phyloP scores from a whole-genome alignment of 1,284 basidiomycete genomes.

The Polyporus tsugae region DNA sequence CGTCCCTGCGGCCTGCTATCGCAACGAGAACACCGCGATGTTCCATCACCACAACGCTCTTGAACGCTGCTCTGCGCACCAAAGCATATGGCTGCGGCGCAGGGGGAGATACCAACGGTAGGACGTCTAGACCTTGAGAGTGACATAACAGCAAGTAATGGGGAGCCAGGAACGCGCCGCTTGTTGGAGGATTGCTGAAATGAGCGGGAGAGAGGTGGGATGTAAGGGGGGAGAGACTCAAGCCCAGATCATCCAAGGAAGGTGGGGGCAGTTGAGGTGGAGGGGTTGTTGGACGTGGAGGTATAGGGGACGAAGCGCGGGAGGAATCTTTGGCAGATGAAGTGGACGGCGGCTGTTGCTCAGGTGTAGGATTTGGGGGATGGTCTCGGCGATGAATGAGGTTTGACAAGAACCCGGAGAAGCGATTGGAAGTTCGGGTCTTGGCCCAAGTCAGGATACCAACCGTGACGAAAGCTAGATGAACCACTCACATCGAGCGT shows the following conservation, averaged over 20 bases:
- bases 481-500: constrained; percentile 38
- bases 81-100: constrained; percentile 79
- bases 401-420: constrained; percentile 84
- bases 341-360: constrained; percentile 34
- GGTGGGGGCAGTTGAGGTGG: constrained; percentile 76
- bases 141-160: constrained; percentile 86
- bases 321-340: constrained; percentile 45
- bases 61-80: constrained; percentile 80
- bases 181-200: constrained; percentile 77
- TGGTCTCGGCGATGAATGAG: constrained; percentile 77
- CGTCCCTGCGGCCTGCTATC: constrained; percentile 82
- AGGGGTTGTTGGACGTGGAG: constrained; percentile 65
- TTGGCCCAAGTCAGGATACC: constrained; percentile 41
- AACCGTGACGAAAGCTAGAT: constrained; percentile 18
- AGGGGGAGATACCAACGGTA: constrained; percentile 77
- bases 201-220: constrained; percentile 74
- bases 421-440: constrained; percentile 70
- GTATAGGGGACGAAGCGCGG: constrained; percentile 59
- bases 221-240: constrained; percentile 72
- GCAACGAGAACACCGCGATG: constrained; percentile 85
- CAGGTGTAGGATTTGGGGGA: constrained; percentile 40
- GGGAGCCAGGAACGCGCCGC: constrained; percentile 79
- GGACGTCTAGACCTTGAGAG: constrained; percentile 81
- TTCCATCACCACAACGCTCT: constrained; percentile 88
- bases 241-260: constrained; percentile 76